Evolutionary conservation across 2,329 filamentous ascomycete genomes (phyloP).

Genomic region (Herpotrichia juniperi): DNA sequence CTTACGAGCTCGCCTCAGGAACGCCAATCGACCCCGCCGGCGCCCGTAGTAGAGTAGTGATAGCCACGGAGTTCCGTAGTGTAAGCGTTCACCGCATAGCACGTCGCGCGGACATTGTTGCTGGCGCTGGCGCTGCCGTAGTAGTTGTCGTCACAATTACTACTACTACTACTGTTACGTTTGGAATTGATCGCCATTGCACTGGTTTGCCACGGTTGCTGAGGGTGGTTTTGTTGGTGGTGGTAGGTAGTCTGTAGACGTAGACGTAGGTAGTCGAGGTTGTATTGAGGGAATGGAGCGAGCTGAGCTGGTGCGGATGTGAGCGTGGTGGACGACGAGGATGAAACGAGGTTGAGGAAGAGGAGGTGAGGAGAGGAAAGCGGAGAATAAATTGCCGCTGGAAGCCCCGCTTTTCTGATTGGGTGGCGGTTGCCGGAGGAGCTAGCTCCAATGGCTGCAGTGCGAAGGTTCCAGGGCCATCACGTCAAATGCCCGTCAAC

Average conservation of each 20-base stretch:
- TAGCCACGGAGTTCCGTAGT: constrained; percentile 77
- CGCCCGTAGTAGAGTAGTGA: constrained; percentile 95
- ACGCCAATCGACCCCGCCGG: constrained; percentile 63
- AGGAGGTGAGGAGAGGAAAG: not conserved
- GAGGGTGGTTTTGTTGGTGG: constrained; percentile 9
- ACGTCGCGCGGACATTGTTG: constrained; percentile 84
- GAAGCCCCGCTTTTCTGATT: not conserved
- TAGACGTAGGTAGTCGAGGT: not conserved
- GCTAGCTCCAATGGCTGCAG: not conserved
- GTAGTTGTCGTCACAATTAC: constrained; percentile 57
- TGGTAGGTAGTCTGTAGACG: not conserved
- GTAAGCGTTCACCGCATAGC: constrained; percentile 79
- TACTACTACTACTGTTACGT: constrained; percentile 77
- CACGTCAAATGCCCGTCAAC: not conserved
- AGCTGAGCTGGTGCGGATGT: not conserved
- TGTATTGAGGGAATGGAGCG: not conserved
- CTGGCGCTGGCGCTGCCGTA: constrained; percentile 68
- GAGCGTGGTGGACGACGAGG: not conserved
- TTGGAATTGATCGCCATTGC: constrained; percentile 74
- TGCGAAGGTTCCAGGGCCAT: not conserved
- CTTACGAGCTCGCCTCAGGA: constrained; percentile 54
- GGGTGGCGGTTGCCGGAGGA: too few species aligned
- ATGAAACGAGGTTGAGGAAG: not conserved
- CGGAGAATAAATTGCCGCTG: not conserved
- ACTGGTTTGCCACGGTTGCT: constrained; percentile 54